Evolutionary conservation across 2,329 filamentous ascomycete genomes (phyloP), one percentile per base, ranked within the genome.

Genomic region (Calonectria pteridis): DNA sequence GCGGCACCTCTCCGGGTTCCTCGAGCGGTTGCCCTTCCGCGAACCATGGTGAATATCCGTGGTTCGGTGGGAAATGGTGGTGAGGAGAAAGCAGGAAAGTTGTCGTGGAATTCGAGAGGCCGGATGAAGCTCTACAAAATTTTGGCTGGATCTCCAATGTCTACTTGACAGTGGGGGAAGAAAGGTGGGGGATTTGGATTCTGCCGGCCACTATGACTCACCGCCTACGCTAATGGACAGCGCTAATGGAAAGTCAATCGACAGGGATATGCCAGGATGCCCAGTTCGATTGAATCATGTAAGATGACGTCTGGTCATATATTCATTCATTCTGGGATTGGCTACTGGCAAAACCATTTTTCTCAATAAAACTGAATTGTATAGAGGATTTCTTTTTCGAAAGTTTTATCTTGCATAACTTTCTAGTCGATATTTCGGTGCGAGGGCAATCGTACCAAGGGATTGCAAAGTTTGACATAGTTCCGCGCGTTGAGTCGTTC

Each of bases 141-240:
- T 81, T 80, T 78, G 73, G 73, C 55, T 63, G 51, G 62, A 66
- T 73, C 67, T 77, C 59, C 43, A 75, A 76, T 78, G 76, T 59
- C 63, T 70, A 75, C 63, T 72, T 72, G 59, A 68, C 72, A 75
- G 78, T 79, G 80, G 77, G 77, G 76, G 75, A 76, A 72, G 75
- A 67, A 74, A 82, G 83, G 83, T 84, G 83, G 83, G 83, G 82
- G 79, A 80, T 69, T 75, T 77, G 23, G 69, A 75, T 80, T 83
- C 81, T 83, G 82, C 82, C 82, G 53, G 20, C n/a, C 14, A n/a
- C 10, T 26, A 14, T 50, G 62, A 58, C 64, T 74, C 73, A 79
- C 77, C 76, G 77, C 77, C 72, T 69, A 67, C 29, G 18, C 50
- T 43, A 66, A 62, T 35, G 35, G 16, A 43, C 13, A 23, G 35